phyloP scores from a whole-genome alignment of 192 early-diverging fungal species.

The Mortierella claussenii region DNA sequence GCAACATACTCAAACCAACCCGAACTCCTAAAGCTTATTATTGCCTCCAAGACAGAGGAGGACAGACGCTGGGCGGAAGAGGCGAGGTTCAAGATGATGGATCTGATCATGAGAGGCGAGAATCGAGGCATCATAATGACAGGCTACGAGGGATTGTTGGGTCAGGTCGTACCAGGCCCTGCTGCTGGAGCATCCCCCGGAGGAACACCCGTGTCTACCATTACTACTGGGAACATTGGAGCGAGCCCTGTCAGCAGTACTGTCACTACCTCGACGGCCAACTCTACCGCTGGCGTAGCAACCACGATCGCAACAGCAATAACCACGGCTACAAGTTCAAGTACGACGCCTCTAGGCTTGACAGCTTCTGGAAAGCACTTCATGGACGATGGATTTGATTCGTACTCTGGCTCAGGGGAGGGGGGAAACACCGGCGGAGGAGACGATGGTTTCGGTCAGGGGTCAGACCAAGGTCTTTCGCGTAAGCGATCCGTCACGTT shows the following conservation, averaged over 20 bases:
- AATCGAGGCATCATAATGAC: conserved; percentile 30
- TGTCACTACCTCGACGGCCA: conserved; percentile 14
- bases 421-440: conserved; percentile 5
- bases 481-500: conserved; percentile 50
- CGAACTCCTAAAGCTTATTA: conserved; percentile 63
- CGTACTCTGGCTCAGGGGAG: conserved; percentile 13
- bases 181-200: neutral
- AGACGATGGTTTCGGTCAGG: conserved; percentile 14
- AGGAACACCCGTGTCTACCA: conserved; percentile 23
- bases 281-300: neutral
- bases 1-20: conserved; percentile 59
- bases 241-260: conserved; percentile 8
- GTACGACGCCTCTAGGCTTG: conserved; percentile 7
- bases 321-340: neutral
- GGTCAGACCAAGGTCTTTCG: conserved; percentile 21
- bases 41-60: conserved; percentile 65
- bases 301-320: neutral
- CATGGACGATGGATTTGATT: conserved; percentile 31
- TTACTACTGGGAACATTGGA: conserved; percentile 15
- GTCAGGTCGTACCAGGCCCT: conserved; percentile 2
- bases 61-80: conserved; percentile 67
- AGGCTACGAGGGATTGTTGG: conserved; percentile 25
- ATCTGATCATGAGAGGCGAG: conserved; percentile 56
- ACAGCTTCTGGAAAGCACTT: conserved; percentile 18
- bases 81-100: conserved; percentile 61